phyloP scores from a whole-genome alignment of 257 asterid genomes.

The Echites panduratus region DNA sequence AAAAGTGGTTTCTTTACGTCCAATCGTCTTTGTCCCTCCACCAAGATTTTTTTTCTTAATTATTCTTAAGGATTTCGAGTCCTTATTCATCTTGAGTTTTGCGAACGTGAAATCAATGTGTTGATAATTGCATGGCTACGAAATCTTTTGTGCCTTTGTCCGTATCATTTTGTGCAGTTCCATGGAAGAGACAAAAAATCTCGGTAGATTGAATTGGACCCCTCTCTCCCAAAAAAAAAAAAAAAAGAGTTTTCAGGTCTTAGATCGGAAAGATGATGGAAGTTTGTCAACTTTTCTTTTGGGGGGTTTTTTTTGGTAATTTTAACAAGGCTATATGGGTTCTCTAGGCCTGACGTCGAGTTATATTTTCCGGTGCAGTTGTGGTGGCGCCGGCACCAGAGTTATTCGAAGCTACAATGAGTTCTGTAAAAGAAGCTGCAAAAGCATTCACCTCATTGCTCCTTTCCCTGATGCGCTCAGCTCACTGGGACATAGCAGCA shows the following conservation, averaged over 20 bases:
- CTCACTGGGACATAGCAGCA: conserved; percentile 88
- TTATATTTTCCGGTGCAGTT: conserved; percentile 25
- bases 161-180: not conserved
- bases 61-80: not conserved
- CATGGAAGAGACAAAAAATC: not conserved
- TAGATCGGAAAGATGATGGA: not conserved
- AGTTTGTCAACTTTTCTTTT: not conserved
- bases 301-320: not conserved
- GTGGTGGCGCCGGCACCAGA: conserved; percentile 66
- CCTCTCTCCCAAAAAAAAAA: not conserved
- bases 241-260: no score
- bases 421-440: conserved; percentile 62
- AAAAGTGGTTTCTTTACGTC: not conserved
- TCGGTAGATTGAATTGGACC: not conserved
- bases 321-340: not conserved
- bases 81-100: not conserved
- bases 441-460: conserved; percentile 73
- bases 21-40: not conserved
- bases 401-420: conserved; percentile 64
- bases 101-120: not conserved
- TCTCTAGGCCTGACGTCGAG: not conserved
- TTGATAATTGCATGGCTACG: not conserved
- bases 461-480: conserved; percentile 89
- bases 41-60: not conserved
- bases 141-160: not conserved